phyloP scores from a whole-genome alignment of 345 rosid genomes.

The Brassica carinata region DNA sequence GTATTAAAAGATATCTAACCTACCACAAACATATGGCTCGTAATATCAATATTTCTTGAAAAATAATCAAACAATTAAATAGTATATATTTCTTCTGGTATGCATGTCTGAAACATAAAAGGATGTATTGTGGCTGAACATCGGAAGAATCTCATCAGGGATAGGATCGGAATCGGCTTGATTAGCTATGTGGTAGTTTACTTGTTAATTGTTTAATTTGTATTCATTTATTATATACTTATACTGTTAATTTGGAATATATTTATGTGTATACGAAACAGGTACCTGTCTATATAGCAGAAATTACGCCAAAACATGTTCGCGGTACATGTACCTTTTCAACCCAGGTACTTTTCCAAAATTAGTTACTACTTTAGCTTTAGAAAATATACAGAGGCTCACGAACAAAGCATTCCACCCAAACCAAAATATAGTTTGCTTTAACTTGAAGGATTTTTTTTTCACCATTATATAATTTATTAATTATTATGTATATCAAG shows the following conservation, averaged over 20 bases:
- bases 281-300: constrained; percentile 39
- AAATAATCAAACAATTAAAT: not conserved
- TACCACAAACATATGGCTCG: not conserved
- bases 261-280: too few relatives aligned
- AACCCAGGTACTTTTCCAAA: constrained; percentile 31
- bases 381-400: not conserved
- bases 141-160: not conserved
- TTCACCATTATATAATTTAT: too few relatives aligned
- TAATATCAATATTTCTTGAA: not conserved
- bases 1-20: constrained; percentile 22
- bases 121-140: not conserved
- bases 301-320: constrained; percentile 36
- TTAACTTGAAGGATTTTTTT: too few relatives aligned
- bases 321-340: constrained; percentile 34
- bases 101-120: not conserved
- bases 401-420: too few relatives aligned
- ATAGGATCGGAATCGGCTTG: not conserved
- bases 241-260: too few relatives aligned
- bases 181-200: not conserved
- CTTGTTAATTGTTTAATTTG: not conserved
- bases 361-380: not conserved
- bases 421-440: too few relatives aligned
- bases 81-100: not conserved
- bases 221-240: too few relatives aligned
- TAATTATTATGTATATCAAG: too few relatives aligned